phyloP scores from a whole-genome alignment of 768 basidiomycete species.

The Phlebiopsis flavidoalba region DNA sequence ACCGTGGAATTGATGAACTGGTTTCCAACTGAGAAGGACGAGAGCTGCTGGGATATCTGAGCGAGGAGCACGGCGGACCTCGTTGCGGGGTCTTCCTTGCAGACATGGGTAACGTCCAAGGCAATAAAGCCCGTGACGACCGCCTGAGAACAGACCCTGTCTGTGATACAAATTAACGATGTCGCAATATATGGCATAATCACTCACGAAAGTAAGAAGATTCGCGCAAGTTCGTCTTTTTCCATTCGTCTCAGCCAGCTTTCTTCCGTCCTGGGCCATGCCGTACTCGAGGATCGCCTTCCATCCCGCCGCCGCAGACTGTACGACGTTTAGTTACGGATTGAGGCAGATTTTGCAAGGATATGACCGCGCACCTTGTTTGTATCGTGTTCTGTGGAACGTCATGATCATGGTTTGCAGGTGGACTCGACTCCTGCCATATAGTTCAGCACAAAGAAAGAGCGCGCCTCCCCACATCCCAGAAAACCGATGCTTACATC shows the following conservation, averaged over 20 bases:
- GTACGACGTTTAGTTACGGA: too few relatives aligned
- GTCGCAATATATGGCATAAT: too few relatives aligned
- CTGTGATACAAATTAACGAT: too few relatives aligned
- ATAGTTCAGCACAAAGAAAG: too few relatives aligned
- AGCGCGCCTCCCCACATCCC: too few relatives aligned
- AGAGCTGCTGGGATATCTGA: slow-evolving; percentile 12
- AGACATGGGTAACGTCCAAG: slow-evolving; percentile 4
- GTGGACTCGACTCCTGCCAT: too few relatives aligned
- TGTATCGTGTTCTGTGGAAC: too few relatives aligned
- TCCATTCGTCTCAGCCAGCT: slow-evolving; percentile 6
- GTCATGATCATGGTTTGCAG: too few relatives aligned
- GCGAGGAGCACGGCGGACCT: slow-evolving; percentile 2
- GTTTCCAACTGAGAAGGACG: not conserved
- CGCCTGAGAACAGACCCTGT: slow-evolving; percentile 13
- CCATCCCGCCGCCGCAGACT: not conserved
- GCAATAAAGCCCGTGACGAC: slow-evolving; percentile 8
- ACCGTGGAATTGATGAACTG: slow-evolving; percentile 11
- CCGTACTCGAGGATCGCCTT: not conserved
- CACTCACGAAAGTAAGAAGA: slow-evolving; percentile 12
- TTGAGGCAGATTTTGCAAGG: too few relatives aligned
- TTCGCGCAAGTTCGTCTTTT: slow-evolving; percentile 10
- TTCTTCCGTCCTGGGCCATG: slow-evolving; percentile 2
- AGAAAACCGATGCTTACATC: too few relatives aligned
- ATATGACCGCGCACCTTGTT: too few relatives aligned
- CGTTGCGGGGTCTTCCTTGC: not conserved